phyloP scores from a whole-genome alignment of 768 basidiomycete species.

The Lentinula guzmanii region DNA sequence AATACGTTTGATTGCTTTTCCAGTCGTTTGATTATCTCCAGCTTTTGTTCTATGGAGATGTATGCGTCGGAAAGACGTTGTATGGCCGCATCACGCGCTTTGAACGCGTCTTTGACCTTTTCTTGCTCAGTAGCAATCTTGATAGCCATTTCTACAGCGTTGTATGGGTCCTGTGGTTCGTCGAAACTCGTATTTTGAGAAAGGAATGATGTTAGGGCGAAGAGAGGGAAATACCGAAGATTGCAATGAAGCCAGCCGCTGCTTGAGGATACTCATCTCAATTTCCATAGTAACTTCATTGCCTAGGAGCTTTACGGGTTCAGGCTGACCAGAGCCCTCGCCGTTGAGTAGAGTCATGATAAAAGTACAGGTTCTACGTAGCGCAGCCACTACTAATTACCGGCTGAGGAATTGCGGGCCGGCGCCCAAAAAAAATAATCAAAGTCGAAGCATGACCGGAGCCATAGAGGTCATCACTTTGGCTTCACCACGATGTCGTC shows the following conservation, averaged over 20 bases:
- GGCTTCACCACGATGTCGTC: neutral
- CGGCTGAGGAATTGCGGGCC: too few relatives aligned
- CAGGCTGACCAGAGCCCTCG: neutral
- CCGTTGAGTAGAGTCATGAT: neutral
- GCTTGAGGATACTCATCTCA: neutral
- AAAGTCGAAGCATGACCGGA: neutral
- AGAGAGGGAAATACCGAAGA: conserved; percentile 12
- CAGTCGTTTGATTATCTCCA: conserved; percentile 31
- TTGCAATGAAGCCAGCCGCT: conserved; percentile 15
- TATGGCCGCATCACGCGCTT: conserved; percentile 58
- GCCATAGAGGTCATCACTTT: neutral
- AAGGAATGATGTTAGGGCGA: neutral
- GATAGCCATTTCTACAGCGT: conserved; percentile 46
- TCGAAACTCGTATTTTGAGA: neutral
- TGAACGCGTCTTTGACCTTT: conserved; percentile 50
- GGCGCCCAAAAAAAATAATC: too few relatives aligned
- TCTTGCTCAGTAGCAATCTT: conserved; percentile 48
- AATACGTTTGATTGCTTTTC: neutral
- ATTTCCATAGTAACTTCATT: neutral
- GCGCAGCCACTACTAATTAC: neutral
- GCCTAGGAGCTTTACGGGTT: neutral
- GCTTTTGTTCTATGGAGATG: conserved; percentile 55
- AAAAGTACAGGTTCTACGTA: neutral
- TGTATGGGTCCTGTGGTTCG: conserved; percentile 34
- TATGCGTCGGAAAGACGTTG: conserved; percentile 55